Base-by-base conservation (phyloP, 257 asterid species). In the Prunella vulgaris region DNA sequence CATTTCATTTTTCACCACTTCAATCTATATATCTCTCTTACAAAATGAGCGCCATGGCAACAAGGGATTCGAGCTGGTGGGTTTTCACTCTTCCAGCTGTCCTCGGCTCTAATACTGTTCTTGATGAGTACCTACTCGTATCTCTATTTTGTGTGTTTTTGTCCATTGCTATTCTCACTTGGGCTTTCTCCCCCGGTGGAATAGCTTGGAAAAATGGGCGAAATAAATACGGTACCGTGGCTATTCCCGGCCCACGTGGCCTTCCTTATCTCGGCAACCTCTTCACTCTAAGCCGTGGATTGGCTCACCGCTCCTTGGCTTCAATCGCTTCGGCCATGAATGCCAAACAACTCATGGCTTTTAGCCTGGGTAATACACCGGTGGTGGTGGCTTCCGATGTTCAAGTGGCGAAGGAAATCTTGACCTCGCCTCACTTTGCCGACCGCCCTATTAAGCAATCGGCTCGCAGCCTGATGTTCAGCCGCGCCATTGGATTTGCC, bases 401-500 rank as follows among this genome's bases (percentile, higher is more conserved):
- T 0, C 18, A 14, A 0, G 35, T 77, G 1, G 96, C 95, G 0
- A 82, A 76, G n/a, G 95, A 87, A 17, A 76, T 89, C 5, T 10
- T 89, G 0, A 82, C 85, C 24, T 80, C 88, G 0, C 42, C 84
- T 0, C 64, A 52, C 48, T 89, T 89, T 57, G 87, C 87, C n/a
- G 92, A 84, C 58, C 90, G 96, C 2, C 96, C 96, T 0, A 60
- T 87, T 2, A 89, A 89, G 66, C 86, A 87, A 60, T 87, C 96
- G 0, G 96, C 92, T 0, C 60, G 80, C 14, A 70, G 76, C 33
- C 51, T 89, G 3, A 82, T 87, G 93, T 89, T 89, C 81, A 72
- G 76, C 61, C 83, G 90, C 20, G 87, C 96, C 5, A 89, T 89
- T 9, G 96, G 96, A 0, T 89, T 89, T 54, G 96, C 95, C 1